phyloP scores from a whole-genome alignment of 768 basidiomycete genomes.

The Boletales sp. region DNA sequence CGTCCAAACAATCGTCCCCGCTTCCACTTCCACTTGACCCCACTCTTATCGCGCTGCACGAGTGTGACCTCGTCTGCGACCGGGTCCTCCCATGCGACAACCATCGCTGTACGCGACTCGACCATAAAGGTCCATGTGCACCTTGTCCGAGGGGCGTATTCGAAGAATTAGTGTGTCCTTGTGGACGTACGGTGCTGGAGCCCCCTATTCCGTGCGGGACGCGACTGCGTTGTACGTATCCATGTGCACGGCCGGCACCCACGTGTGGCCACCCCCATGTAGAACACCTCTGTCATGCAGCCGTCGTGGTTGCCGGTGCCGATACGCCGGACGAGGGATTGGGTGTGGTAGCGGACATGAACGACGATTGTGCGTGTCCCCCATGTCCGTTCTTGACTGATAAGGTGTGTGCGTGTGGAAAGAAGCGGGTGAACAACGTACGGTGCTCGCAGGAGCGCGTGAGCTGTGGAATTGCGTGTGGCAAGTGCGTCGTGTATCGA shows the following conservation, averaged over 20 bases:
- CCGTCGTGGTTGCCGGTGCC: conserved; percentile 32
- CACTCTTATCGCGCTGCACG: conserved; percentile 69
- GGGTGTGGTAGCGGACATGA: not conserved
- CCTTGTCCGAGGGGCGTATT: conserved; percentile 86
- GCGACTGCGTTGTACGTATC: conserved; percentile 70
- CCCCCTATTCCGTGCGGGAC: conserved; percentile 91
- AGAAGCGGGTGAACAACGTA: conserved; percentile 74
- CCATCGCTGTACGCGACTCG: conserved; percentile 72
- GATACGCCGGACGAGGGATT: conserved; percentile 24
- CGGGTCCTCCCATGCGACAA: conserved; percentile 71
- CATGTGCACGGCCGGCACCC: conserved; percentile 67
- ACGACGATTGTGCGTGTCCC: conserved; percentile 52
- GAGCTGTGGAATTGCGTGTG: conserved; percentile 80
- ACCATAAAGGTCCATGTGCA: conserved; percentile 81
- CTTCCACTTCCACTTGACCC: conserved; percentile 32
- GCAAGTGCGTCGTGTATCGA: conserved; percentile 46
- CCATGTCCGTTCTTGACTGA: conserved; percentile 80
- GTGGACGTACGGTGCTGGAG: conserved; percentile 81
- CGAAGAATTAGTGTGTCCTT: conserved; percentile 86
- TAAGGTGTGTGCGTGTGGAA: conserved; percentile 87
- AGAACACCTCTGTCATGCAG: conserved; percentile 82
- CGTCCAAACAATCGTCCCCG: conserved; percentile 32
- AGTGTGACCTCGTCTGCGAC: conserved; percentile 79
- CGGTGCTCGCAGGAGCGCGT: conserved; percentile 79
- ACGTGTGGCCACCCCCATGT: conserved; percentile 80